Evolutionary conservation across 2,329 filamentous ascomycete species (phyloP).

Genomic region (Paraphaeosphaeria minitans): DNA sequence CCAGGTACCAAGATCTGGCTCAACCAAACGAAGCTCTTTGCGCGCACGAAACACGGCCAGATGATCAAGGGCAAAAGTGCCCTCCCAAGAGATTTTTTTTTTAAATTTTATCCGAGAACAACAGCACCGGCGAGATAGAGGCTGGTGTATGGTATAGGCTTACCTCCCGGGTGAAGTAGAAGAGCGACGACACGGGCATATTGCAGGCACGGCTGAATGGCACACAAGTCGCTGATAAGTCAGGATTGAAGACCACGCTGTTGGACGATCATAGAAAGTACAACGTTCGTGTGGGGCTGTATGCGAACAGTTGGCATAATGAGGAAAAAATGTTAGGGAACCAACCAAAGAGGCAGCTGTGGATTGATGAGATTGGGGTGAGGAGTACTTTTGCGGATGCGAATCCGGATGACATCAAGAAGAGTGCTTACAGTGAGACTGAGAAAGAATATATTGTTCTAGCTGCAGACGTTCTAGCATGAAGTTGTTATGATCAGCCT

Average conservation of each 20-base stretch:
- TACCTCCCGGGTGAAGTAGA: conserved; percentile 54
- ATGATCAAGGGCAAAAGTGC: conserved; percentile 13
- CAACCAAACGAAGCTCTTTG: conserved; percentile 50
- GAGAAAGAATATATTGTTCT: not conserved
- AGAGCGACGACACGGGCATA: conserved; percentile 51
- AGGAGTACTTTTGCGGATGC: conserved; percentile 2
- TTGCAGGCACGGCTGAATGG: conserved; percentile 58
- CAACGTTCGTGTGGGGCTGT: conserved; percentile 56
- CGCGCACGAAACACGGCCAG: conserved; percentile 47
- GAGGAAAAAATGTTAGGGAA: conserved; percentile 13
- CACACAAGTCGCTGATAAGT: conserved; percentile 50
- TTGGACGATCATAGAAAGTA: conserved; percentile 50
- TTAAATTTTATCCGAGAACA: conserved; percentile 36
- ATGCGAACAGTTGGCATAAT: conserved; percentile 59
- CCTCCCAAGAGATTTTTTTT: too few relatives aligned
- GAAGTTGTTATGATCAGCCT: too few relatives aligned
- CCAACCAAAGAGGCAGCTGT: conserved; percentile 3
- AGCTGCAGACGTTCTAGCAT: too few relatives aligned
- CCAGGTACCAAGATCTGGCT: conserved; percentile 58
- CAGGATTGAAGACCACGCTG: conserved; percentile 53
- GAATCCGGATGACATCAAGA: conserved; percentile 1
- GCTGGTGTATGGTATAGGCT: conserved; percentile 56
- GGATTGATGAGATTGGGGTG: conserved; percentile 4
- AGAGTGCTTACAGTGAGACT: not conserved
- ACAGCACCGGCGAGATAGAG: conserved; percentile 31